Evolutionary conservation across 2,329 filamentous ascomycete genomes (phyloP), one percentile per base, ranked within the genome.

Genomic region (Fulvia fulva): DNA sequence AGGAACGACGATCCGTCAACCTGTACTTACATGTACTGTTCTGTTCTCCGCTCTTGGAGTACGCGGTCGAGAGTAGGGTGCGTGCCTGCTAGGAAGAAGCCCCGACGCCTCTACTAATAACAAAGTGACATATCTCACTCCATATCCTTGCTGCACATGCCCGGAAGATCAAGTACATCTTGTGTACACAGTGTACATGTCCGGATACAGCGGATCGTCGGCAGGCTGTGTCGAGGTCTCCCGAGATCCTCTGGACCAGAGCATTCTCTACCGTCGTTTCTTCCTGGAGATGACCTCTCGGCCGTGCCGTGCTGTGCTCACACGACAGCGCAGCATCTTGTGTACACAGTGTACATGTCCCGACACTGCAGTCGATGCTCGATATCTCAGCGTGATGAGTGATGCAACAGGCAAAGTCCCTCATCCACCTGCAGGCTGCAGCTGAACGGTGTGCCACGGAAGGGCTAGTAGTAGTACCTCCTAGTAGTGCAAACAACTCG

Each of bases 101-200:
- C 19, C 37, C 37, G 14, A 19, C 37, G 16, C 6, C 34, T 41
- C 6, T 16, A 7, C 6, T 2, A 16, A 41, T 14, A n/a, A 41
- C n/a, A 14, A 41, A 41, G 46, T 16, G 25, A 22, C n/a, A 19
- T 28, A 53, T 53, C 51, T 53, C 19, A 25, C 11, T 12, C 16
- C 34, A 47, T 6, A 60, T 57, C 51, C 55, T 55, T 45, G 55
- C 44, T 28, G 58, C 55, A 54, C 58, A 60, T 60, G 46, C 46
- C 49, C 47, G 52, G 21, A 8, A 47, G 25, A 47, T 47, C 44
- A 47, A 50, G n/a, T 46, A 45, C 28, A 30, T 23, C 16, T 41
- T 53, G 28, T 41, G 19, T 1, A 19, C 6, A 41, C 34, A 16
- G 34, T 41, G 14, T 34, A 34, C 34, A 3, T 19, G 37, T 19